Conservation (phyloP, 805 yeast species). For the Wickerhamiella occidentalis region DNA sequence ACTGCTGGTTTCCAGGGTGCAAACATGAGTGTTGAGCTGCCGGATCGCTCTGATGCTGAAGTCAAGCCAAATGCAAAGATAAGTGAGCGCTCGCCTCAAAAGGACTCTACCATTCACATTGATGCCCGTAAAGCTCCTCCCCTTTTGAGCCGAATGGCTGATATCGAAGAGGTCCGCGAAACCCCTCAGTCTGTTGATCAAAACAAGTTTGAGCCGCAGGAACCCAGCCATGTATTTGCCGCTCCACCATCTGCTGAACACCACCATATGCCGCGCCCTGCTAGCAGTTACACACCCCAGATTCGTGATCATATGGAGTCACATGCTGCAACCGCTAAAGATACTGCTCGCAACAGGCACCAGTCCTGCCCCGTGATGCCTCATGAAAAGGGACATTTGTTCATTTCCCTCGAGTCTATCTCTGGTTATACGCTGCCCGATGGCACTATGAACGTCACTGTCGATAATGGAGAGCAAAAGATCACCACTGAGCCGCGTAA, state of each 20-base stretch:
- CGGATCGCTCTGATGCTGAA: background rate
- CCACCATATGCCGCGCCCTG: background rate
- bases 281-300: background rate
- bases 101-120: background rate
- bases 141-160: background rate
- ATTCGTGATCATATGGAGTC: background rate
- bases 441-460: slow-evolving; percentile 34
- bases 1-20: background rate
- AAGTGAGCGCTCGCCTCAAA: slow-evolving; percentile 3
- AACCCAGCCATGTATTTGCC: background rate
- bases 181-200: background rate
- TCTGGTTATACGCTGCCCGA: slow-evolving; percentile 38
- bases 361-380: slow-evolving; percentile 17
- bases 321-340: background rate
- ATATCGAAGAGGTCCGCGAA: slow-evolving; percentile 1
- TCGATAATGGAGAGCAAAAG: slow-evolving; percentile 76
- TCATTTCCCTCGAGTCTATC: slow-evolving; percentile 38
- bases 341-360: background rate
- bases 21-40: slow-evolving; percentile 5
- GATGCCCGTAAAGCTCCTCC: slow-evolving; percentile 9
- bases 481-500: slow-evolving; percentile 46
- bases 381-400: slow-evolving; percentile 34
- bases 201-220: background rate
- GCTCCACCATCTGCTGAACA: background rate
- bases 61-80: slow-evolving; percentile 3